Evolutionary conservation across 306 rosid genomes (phyloP).

Genomic region (Quercus cerris): DNA sequence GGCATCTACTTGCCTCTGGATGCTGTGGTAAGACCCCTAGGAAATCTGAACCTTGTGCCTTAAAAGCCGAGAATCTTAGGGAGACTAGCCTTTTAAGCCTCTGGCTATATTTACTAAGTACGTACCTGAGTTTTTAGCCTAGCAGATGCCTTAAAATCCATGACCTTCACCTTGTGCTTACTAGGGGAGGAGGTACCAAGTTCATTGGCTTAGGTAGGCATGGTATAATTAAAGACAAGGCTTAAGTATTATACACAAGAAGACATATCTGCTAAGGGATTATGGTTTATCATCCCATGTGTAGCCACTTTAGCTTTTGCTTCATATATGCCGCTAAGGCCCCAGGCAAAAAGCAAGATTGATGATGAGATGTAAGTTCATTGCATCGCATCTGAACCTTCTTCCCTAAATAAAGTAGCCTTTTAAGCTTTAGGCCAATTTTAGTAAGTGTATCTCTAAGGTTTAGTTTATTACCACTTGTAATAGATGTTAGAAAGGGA

Average conservation of each 20-base stretch:
- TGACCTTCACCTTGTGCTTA: no score
- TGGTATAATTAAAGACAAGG: neutral
- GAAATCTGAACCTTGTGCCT: no score
- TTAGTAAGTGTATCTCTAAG: neutral
- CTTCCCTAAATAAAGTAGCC: neutral
- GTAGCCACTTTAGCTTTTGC: neutral
- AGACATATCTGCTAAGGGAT: neutral
- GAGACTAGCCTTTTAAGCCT: no score
- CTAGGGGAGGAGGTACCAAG: no score
- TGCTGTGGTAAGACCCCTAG: no score
- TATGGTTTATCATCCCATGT: neutral
- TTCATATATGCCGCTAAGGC: neutral
- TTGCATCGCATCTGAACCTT: neutral
- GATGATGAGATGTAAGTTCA: neutral
- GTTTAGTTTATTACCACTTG: neutral
- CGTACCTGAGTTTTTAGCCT: no score
- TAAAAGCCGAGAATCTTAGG: no score
- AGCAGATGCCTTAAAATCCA: no score
- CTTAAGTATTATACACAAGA: neutral
- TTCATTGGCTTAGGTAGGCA: no score
- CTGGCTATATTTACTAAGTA: no score
- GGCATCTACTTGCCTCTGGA: no score
- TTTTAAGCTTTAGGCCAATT: neutral
- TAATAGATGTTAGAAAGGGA: neutral
- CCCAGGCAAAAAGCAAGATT: neutral